Evolutionary conservation across 2,329 filamentous ascomycete genomes (phyloP).

Genomic region (Cladosporium sp.): DNA sequence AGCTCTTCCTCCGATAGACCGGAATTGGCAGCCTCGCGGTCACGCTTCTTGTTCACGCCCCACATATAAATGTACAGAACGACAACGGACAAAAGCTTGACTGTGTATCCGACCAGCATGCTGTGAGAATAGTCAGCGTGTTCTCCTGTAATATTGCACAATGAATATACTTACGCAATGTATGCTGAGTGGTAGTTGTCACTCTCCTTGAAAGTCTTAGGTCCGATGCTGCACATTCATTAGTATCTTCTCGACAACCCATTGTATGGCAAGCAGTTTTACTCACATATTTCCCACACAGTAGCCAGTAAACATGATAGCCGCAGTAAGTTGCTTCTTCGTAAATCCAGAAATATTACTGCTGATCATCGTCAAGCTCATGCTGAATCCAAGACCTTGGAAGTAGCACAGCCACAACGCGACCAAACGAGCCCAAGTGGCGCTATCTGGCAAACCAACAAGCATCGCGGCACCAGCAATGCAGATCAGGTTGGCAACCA

Average conservation of each 20-base stretch:
- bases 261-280: background rate
- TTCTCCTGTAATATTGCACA: background rate
- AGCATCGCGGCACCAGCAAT: conserved; percentile 57
- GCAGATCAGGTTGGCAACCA: conserved; percentile 57
- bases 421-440: conserved; percentile 61
- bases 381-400: conserved; percentile 56
- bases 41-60: conserved; percentile 55
- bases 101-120: conserved; percentile 59
- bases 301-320: conserved; percentile 56
- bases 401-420: conserved; percentile 61
- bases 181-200: conserved; percentile 26
- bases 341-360: conserved; percentile 58
- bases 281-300: conserved; percentile 50
- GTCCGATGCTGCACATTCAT: background rate
- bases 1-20: conserved; percentile 42
- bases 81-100: conserved; percentile 55
- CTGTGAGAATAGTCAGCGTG: conserved; percentile 31
- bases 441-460: conserved; percentile 52
- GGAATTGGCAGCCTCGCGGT: conserved; percentile 46
- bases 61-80: conserved; percentile 60
- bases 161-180: conserved; percentile 26
- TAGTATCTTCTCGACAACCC: background rate
- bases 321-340: conserved; percentile 57
- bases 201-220: conserved; percentile 20
- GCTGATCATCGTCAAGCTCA: conserved; percentile 56